Percentiles rank a stretch among this genome's conserved stretches.
These are phyloP conservation scores for Vararia minispora DNA, from an alignment of 768 basidiomycete species.

Conservation along the genomic window DNA sequence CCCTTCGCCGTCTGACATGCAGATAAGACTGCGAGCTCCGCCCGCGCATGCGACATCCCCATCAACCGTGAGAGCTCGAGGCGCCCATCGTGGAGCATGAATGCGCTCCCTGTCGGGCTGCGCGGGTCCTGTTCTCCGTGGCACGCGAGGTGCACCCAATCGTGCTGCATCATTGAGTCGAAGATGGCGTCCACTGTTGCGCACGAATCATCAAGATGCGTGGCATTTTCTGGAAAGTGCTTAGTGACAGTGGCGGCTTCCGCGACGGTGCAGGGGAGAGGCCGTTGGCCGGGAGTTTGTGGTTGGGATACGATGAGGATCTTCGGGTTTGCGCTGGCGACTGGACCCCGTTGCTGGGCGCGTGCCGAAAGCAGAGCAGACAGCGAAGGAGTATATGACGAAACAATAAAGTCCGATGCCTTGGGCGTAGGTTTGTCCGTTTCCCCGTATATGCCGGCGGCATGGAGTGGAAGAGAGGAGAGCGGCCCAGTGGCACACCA, in stretches of 20 bases:
- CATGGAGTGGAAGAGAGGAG: no score
- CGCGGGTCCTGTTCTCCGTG: constrained; percentile 8
- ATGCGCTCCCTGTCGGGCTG: constrained; percentile 7
- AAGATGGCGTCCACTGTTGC: not conserved
- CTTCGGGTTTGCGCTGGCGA: no score
- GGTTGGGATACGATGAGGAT: no score
- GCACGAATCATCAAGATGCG: no score
- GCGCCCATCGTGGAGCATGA: constrained; percentile 6
- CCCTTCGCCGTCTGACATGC: constrained; percentile 8
- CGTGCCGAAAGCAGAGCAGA: not conserved
- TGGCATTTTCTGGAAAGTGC: no score
- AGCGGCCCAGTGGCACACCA: no score
- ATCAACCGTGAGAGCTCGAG: constrained; percentile 3
- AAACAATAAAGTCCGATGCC: not conserved
- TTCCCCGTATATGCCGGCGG: no score
- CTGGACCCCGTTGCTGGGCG: no score
- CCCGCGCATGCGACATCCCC: constrained; percentile 8
- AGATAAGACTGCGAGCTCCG: constrained; percentile 1
- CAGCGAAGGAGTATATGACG: not conserved
- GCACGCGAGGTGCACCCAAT: constrained; percentile 12
- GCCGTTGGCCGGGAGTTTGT: no score
- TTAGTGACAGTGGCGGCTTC: no score
- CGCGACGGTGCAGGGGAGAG: no score
- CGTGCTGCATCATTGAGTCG: not conserved
- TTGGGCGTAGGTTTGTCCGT: no score